Conservation (phyloP, 768 basidiomycete species). For the Leccinum disarticulatum region DNA sequence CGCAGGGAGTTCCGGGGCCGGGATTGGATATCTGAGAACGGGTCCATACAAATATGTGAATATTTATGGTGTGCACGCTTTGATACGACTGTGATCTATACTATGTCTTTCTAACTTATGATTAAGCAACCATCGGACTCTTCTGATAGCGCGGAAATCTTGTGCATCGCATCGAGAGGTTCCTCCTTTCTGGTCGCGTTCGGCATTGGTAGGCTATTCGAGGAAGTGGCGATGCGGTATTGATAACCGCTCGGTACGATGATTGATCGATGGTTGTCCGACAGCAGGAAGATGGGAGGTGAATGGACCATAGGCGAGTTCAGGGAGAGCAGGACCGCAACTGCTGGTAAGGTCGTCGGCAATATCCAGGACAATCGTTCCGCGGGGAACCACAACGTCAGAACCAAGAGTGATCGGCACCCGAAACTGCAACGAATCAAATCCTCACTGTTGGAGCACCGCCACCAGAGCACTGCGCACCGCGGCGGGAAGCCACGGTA, state of each 20-base stretch:
- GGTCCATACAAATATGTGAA: neutral
- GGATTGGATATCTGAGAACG: constrained; percentile 21
- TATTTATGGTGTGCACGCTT: neutral
- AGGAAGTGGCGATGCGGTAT: too few relatives aligned
- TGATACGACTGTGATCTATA: neutral
- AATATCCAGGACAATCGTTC: neutral
- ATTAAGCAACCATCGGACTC: neutral
- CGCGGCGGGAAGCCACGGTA: constrained; percentile 10
- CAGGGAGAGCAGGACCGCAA: neutral
- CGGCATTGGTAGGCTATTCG: neutral
- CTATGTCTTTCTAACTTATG: neutral
- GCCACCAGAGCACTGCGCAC: constrained; percentile 8
- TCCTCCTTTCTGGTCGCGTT: too few relatives aligned
- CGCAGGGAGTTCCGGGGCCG: constrained; percentile 8
- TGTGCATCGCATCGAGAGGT: neutral
- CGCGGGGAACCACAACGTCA: neutral
- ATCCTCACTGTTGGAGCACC: constrained; percentile 4
- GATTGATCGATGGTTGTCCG: neutral
- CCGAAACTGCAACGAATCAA: neutral
- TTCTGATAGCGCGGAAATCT: neutral
- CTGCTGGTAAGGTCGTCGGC: neutral
- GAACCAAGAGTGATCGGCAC: neutral
- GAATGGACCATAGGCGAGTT: neutral
- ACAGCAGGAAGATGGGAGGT: neutral
- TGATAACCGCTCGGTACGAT: neutral